These are phyloP conservation scores for Paecilomyces sp. DNA, from an alignment of 2,329 filamentous ascomycete genomes.

Conservation along the genomic window DNA sequence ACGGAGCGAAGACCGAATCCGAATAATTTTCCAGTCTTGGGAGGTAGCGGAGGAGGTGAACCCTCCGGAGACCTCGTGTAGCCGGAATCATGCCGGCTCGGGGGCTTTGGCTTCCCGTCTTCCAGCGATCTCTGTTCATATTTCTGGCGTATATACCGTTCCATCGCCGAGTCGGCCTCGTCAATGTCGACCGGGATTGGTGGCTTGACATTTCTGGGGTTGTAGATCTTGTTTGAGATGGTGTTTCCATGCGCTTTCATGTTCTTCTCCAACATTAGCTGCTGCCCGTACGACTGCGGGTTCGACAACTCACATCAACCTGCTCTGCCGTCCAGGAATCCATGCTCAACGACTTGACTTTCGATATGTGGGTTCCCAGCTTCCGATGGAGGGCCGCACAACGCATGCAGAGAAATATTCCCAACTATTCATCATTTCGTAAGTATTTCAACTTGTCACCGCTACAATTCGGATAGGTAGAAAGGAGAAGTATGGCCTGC, in stretches of 20 bases:
- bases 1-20: constrained; percentile 60
- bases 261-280: constrained; percentile 67
- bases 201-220: constrained; percentile 74
- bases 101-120: constrained; percentile 37
- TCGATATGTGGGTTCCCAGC: constrained; percentile 93
- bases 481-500: constrained; percentile 4
- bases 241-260: constrained; percentile 91
- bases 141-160: constrained; percentile 89
- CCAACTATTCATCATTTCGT: constrained; percentile 53
- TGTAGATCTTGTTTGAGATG: constrained; percentile 80
- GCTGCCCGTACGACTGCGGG: constrained; percentile 52
- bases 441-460: constrained; percentile 1
- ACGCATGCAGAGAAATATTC: constrained; percentile 95
- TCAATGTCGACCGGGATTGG: constrained; percentile 84
- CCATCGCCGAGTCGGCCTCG: constrained; percentile 89
- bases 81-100: constrained; percentile 49
- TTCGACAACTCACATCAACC: constrained; percentile 65
- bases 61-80: constrained; percentile 49
- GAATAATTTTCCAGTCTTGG: constrained; percentile 55
- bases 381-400: constrained; percentile 94
- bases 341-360: constrained; percentile 98
- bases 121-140: constrained; percentile 64
- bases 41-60: constrained; percentile 50
- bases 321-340: constrained; percentile 95
- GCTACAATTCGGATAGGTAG: background rate